Conservation (phyloP, 1,139 yeast species). For the Protomyces arabidopsidicola region DNA sequence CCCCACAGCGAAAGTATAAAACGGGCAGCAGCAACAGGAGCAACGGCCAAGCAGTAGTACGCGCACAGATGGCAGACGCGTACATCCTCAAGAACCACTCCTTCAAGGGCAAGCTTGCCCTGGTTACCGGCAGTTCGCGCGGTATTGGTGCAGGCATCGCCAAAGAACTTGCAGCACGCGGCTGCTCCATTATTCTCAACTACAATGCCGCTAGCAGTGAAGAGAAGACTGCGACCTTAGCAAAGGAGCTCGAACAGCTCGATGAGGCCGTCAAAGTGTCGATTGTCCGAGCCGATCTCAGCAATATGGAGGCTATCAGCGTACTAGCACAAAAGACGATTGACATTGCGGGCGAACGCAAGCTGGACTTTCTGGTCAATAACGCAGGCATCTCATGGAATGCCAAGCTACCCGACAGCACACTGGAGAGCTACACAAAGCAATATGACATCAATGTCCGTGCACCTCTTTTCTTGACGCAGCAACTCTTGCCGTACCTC, state of each 20-base stretch:
- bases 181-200: slow-evolving; percentile 47
- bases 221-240: slow-evolving; percentile 53
- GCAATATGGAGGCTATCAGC: slow-evolving; percentile 6
- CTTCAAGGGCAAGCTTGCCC: slow-evolving; percentile 44
- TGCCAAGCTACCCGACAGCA: background rate
- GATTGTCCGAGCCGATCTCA: slow-evolving; percentile 5
- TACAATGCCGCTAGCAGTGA: slow-evolving; percentile 61
- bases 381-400: slow-evolving; percentile 19
- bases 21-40: too few relatives aligned
- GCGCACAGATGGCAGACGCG: slow-evolving; percentile 4
- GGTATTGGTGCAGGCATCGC: slow-evolving; percentile 48
- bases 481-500: slow-evolving; percentile 5
- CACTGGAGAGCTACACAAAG: slow-evolving; percentile 4
- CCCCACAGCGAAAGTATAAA: too few relatives aligned
- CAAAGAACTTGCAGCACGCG: slow-evolving; percentile 45
- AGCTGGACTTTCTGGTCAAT: slow-evolving; percentile 22
- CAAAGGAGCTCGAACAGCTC: slow-evolving; percentile 52
- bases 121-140: slow-evolving; percentile 46
- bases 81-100: slow-evolving; percentile 17
- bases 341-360: background rate
- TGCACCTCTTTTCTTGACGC: slow-evolving; percentile 9
- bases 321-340: slow-evolving; percentile 4
- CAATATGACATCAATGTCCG: slow-evolving; percentile 23
- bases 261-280: slow-evolving; percentile 38
- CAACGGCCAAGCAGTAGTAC: too few relatives aligned